These are phyloP conservation scores for Boletus tomentosulus DNA, from an alignment of 768 basidiomycete genomes.

Conservation along the genomic window DNA sequence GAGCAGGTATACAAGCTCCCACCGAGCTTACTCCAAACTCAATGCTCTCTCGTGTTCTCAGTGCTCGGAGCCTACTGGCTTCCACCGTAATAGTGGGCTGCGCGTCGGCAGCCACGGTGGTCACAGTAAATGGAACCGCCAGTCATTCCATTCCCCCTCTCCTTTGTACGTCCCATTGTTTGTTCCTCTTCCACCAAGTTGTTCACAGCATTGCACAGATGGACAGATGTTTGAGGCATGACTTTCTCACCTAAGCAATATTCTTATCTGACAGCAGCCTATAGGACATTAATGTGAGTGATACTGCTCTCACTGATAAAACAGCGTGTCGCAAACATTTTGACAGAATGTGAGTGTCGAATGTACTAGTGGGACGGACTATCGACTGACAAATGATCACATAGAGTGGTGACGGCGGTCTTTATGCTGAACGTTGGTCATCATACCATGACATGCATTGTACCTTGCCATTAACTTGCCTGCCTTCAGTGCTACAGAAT, in stretches of 20 bases:
- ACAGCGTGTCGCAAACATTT: background rate
- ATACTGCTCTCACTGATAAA: background rate
- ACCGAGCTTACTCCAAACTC: background rate
- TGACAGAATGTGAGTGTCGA: conserved; percentile 32
- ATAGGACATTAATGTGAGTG: conserved; percentile 58
- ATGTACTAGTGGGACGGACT: background rate
- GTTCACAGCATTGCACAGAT: conserved; percentile 24
- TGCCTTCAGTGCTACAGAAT: conserved; percentile 52
- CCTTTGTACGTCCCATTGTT: conserved; percentile 35
- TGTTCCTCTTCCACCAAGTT: background rate
- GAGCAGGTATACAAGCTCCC: background rate
- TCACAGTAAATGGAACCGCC: conserved; percentile 42
- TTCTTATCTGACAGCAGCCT: background rate
- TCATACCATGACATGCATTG: background rate
- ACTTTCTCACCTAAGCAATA: background rate
- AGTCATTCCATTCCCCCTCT: conserved; percentile 50
- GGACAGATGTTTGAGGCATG: conserved; percentile 59
- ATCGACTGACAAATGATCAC: conserved; percentile 11
- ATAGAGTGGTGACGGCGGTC: conserved; percentile 61
- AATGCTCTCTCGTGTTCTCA: conserved; percentile 6
- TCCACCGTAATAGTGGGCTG: background rate
- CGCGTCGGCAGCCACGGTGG: conserved; percentile 23
- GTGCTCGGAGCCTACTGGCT: background rate
- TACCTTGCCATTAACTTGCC: background rate
- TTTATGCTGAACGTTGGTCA: conserved; percentile 54